Base-by-base conservation (phyloP, 257 asterid species). In the Scutellaria galericulata region DNA sequence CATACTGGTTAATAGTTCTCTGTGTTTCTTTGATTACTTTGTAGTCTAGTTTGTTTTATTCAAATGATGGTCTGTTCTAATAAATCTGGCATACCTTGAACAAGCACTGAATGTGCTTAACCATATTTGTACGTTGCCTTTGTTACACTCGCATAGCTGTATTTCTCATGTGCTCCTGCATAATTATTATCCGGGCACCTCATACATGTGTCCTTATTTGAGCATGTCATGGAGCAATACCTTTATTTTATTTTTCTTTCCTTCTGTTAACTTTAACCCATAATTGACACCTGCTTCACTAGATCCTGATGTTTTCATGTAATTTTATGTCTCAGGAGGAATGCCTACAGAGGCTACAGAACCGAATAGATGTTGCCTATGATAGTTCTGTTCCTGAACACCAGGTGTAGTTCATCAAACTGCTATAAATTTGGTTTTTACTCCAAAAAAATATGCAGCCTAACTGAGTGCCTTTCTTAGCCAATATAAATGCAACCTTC, bases 301-400 rank as follows among this genome's bases (percentile, higher is more conserved):
- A 44, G 51, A 75, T 72, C 66, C 60, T 83, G 70, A 83, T 68
- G 50, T 47, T 78, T 50, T 76, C 8, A 9, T 66, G 59, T 75
- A 24, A 41, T 27, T 72, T 67, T 35, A 56, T 72, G 57, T 62
- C 68, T 81, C 84, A 95, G 99, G 98, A 92, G 90, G 98, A 90
- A 73, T 86, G 96, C 86, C 85, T 92, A 67, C 86, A 47, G 72
- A 86, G 89, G 88, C 80, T 95, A 73, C 98, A 92, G 85, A 87
- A 69, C 75, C 95, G 97, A 75, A 88, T 92, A 65, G 96, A 95
- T 78, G 73, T 92, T 82, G 73, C 83, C 65, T 95, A 92, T 74
- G 98, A 95, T 83, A 82, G 88, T 82, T 84, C 96, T 72, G 68
- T 84, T 73, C 88, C 81, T 40, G 97, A 88, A 64, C 99, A 95